Evolutionary conservation across 2,329 filamentous ascomycete species (phyloP), one percentile per base, ranked within the genome.

Genomic region (Aureobasidium sp.): DNA sequence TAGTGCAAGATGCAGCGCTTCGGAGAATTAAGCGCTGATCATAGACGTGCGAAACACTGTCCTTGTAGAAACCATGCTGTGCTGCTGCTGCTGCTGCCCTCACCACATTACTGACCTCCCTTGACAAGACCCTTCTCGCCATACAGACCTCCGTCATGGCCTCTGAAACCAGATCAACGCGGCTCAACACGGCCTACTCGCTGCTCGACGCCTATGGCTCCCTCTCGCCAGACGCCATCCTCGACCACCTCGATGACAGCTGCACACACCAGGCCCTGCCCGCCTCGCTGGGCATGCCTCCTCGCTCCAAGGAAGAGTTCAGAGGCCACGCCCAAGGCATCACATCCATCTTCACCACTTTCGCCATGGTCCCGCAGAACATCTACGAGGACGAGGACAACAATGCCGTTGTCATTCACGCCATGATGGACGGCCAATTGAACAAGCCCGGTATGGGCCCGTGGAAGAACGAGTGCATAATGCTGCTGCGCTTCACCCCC

Each of bases 191-290:
- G 0, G 72, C 71, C 60, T 65, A 68, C 61, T 65, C 65, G 12
- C 67, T 76, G 37, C 70, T 79, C 37, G 66, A 71, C 9, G 74
- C 73, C 62, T 79, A 79, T 62, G 68, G 70, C 49, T 76, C 73
- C 37, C 73, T 77, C 3, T 75, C 73, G 1, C 70, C 75, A 5
- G 63, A 72, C 27, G 70, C 71, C n/a, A 71, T 80, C 22, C 70
- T 74, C 17, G 64, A 68, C 8, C 68, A 70, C 4, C 72, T 75
- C 27, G 69, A 74, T 2, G 64, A 67, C 7, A 66, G 72, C 48
- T 79, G 79, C 65, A 70, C 67, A 9, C 75, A 80, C 64, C 69
- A 68, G 49, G 73, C 76, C 5, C 70, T 77, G 9, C 78, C 76
- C 2, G 65, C 68, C 47, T 76, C 75, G 17, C 69, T 79, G 9